phyloP scores from a whole-genome alignment of 805 yeast species.

The Wickerhamomyces mucosus region DNA sequence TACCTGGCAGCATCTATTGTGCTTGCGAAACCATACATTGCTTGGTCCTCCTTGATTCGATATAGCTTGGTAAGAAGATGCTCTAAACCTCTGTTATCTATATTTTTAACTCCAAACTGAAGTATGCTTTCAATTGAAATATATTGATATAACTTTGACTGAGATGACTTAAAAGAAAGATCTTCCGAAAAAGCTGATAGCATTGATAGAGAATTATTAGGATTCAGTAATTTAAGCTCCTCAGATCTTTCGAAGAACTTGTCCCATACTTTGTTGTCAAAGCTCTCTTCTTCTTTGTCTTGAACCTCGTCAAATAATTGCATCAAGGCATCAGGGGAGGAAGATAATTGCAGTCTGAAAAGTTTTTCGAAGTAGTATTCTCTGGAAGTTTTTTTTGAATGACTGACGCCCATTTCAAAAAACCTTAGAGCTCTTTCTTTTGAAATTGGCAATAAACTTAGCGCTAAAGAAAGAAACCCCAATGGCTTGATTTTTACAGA shows the following conservation, averaged over 20 bases:
- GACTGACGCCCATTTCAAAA: conserved; percentile 3
- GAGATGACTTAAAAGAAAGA: not conserved
- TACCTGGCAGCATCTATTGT: conserved; percentile 15
- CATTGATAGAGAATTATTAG: not conserved
- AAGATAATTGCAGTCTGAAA: too few relatives aligned
- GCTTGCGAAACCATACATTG: conserved; percentile 3
- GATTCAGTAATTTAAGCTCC: too few relatives aligned
- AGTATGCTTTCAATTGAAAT: conserved; percentile 1
- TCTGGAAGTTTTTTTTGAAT: too few relatives aligned
- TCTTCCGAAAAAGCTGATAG: not conserved
- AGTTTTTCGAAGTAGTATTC: too few relatives aligned
- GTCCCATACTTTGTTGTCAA: too few relatives aligned
- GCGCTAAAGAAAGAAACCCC: conserved; percentile 8
- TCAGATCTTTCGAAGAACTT: too few relatives aligned
- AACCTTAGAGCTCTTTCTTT: conserved; percentile 3
- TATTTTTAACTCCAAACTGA: conserved; percentile 1
- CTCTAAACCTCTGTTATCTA: conserved; percentile 13
- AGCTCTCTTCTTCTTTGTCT: too few relatives aligned
- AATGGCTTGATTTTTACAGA: conserved; percentile 2
- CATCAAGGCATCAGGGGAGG: too few relatives aligned
- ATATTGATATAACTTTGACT: conserved; percentile 1
- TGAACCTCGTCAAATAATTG: too few relatives aligned
- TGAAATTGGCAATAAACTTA: conserved; percentile 5
- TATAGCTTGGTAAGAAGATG: conserved; percentile 9
- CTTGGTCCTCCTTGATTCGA: not conserved